phyloP scores from a whole-genome alignment of 176 grass and related monocot species.

The Oryza meridionalis region DNA sequence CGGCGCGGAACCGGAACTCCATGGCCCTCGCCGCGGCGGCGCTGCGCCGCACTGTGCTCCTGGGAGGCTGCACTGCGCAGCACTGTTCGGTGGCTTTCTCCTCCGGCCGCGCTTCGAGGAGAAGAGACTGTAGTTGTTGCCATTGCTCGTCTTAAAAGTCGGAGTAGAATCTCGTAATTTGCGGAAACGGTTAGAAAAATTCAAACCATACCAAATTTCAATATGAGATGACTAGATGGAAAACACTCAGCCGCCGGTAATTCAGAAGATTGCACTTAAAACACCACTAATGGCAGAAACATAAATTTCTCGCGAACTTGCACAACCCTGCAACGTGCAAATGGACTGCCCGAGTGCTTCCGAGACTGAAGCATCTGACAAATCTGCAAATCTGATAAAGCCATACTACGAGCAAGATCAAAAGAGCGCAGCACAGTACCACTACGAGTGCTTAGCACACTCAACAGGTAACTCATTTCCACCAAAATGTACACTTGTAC shows the following conservation, averaged over 20 bases:
- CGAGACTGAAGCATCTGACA: background rate
- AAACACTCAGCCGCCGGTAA: too few relatives aligned
- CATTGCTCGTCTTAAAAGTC: background rate
- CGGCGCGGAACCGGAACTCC: conserved; percentile 57
- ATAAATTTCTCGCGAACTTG: background rate
- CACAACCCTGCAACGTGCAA: background rate
- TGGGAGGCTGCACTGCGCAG: too few relatives aligned
- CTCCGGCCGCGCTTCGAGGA: background rate
- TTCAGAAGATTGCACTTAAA: too few relatives aligned
- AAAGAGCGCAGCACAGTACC: background rate
- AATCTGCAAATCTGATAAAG: too few relatives aligned
- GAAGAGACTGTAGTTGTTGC: background rate
- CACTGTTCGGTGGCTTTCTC: background rate
- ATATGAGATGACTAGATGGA: too few relatives aligned
- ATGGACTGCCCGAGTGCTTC: too few relatives aligned
- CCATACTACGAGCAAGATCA: background rate
- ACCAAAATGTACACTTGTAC: conserved; percentile 32
- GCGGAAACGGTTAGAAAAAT: background rate
- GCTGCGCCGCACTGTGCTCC: background rate
- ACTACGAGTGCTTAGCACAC: background rate
- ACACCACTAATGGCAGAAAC: background rate
- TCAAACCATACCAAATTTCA: background rate
- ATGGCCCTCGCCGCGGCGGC: background rate
- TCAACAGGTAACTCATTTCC: conserved; percentile 16
- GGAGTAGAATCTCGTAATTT: background rate